Evolutionary conservation across 2,329 filamentous ascomycete species (phyloP).

Genomic region (Colletotrichum tofieldiae): DNA sequence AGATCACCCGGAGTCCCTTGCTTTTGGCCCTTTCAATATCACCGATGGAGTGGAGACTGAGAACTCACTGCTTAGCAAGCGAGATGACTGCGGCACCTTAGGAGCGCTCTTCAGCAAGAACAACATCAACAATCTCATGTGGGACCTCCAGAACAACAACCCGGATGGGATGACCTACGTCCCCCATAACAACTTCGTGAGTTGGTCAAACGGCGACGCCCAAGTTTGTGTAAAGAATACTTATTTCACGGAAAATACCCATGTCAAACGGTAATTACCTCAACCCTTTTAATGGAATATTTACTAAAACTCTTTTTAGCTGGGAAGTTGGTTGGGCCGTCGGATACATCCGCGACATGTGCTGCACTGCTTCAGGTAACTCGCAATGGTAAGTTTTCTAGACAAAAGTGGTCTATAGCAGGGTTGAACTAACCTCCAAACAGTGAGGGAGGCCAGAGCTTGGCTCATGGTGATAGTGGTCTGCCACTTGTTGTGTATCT

Average conservation of each 20-base stretch:
- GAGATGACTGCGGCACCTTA: background rate
- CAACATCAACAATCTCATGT: slow-evolving; percentile 7
- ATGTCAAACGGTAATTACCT: slow-evolving; percentile 4
- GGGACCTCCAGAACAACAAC: slow-evolving; percentile 10
- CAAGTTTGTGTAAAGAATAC: slow-evolving; percentile 5
- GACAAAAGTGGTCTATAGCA: background rate
- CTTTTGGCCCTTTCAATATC: slow-evolving; percentile 1
- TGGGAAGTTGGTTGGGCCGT: slow-evolving; percentile 7
- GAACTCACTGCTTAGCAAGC: background rate
- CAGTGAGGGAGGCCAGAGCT: slow-evolving; percentile 6
- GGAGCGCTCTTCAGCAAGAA: slow-evolving; percentile 8
- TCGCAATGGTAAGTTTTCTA: slow-evolving; percentile 7
- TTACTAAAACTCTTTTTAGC: background rate
- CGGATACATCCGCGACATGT: slow-evolving; percentile 10
- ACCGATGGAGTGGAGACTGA: background rate
- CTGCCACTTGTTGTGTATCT: slow-evolving; percentile 12
- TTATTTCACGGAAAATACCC: slow-evolving; percentile 1
- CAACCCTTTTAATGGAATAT: background rate
- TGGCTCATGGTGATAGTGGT: slow-evolving; percentile 14
- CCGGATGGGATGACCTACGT: slow-evolving; percentile 2
- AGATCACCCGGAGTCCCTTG: background rate
- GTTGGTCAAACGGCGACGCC: slow-evolving; percentile 9
- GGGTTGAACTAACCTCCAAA: slow-evolving; percentile 1
- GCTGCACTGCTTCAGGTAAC: slow-evolving; percentile 2
- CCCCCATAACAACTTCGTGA: background rate